Conservation (phyloP, 2,329 filamentous ascomycete genomes). For the Hymenoscyphus occultus region DNA sequence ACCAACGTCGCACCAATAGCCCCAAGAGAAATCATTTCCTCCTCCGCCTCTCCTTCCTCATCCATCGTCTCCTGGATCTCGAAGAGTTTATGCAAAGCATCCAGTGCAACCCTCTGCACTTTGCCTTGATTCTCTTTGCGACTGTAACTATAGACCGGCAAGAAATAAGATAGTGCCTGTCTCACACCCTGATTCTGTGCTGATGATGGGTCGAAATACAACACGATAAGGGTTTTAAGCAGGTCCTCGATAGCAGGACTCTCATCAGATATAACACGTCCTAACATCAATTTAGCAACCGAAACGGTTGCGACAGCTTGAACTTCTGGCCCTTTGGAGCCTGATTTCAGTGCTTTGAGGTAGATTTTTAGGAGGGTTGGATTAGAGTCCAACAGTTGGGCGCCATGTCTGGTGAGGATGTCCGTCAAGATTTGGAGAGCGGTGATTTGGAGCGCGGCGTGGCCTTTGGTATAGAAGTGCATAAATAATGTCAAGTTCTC, state of each 20-base stretch:
- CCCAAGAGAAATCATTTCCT: conserved; percentile 74
- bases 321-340: conserved; percentile 66
- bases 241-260: conserved; percentile 64
- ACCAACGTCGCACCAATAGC: conserved; percentile 79
- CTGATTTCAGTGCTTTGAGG: conserved; percentile 72
- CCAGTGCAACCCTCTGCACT: conserved; percentile 72
- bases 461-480: conserved; percentile 92
- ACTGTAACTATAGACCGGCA: conserved; percentile 91
- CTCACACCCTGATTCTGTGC: conserved; percentile 75
- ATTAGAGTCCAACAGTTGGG: conserved; percentile 66
- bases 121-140: conserved; percentile 76
- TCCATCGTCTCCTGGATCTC: conserved; percentile 70
- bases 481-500: conserved; percentile 92
- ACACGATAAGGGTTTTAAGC: conserved; percentile 78
- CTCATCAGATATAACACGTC: conserved; percentile 68
- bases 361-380: conserved; percentile 81
- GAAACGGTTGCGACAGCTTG: conserved; percentile 79
- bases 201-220: conserved; percentile 87
- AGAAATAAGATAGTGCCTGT: conserved; percentile 87
- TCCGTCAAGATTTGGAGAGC: conserved; percentile 90
- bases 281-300: conserved; percentile 81
- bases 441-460: conserved; percentile 84
- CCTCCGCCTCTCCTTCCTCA: conserved; percentile 71
- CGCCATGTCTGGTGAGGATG: conserved; percentile 84
- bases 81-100: conserved; percentile 71